Percentiles rank a stretch among this genome's conserved stretches.
phyloP scores from a whole-genome alignment of 805 yeast species.

The Cyberlindnera mississippiensis region DNA sequence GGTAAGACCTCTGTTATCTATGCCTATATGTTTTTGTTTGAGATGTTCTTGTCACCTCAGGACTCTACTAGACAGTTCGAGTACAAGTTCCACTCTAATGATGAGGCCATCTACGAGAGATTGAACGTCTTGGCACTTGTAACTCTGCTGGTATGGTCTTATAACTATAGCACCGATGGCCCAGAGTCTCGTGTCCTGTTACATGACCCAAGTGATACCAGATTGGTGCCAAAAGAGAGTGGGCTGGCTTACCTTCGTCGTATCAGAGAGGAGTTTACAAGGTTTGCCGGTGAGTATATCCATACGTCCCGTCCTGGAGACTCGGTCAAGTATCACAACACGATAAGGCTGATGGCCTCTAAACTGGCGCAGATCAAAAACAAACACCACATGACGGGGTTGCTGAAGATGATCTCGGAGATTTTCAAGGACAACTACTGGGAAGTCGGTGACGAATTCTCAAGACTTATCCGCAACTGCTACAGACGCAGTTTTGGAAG shows the following conservation, averaged over 20 bases:
- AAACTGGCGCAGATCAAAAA: conserved; percentile 37
- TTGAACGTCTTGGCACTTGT: conserved; percentile 33
- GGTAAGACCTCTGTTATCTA: conserved; percentile 56
- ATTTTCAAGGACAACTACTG: conserved; percentile 42
- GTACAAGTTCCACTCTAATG: conserved; percentile 45
- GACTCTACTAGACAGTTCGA: conserved; percentile 38
- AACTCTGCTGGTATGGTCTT: conserved; percentile 45
- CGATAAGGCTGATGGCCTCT: conserved; percentile 39
- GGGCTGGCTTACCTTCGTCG: conserved; percentile 50
- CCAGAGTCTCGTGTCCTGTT: conserved; percentile 35
- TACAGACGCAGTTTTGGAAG: conserved; percentile 51
- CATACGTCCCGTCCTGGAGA: conserved; percentile 31
- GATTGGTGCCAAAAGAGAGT: conserved; percentile 38
- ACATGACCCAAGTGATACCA: conserved; percentile 17
- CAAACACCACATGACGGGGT: conserved; percentile 51
- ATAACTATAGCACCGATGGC: conserved; percentile 44
- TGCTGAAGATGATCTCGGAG: conserved; percentile 44
- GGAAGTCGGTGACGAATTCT: conserved; percentile 55
- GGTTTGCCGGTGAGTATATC: conserved; percentile 29
- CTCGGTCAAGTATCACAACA: conserved; percentile 37
- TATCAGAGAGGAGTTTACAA: conserved; percentile 40
- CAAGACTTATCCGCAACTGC: conserved; percentile 50
- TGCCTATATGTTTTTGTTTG: conserved; percentile 57
- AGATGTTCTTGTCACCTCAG: conserved; percentile 55
- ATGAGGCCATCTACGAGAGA: conserved; percentile 44